A percentile compares a stretch with the other conserved stretches of the same genome.
Evolutionary conservation across 306 rosid genomes (phyloP).

Genomic region (Vigna unguiculata): DNA sequence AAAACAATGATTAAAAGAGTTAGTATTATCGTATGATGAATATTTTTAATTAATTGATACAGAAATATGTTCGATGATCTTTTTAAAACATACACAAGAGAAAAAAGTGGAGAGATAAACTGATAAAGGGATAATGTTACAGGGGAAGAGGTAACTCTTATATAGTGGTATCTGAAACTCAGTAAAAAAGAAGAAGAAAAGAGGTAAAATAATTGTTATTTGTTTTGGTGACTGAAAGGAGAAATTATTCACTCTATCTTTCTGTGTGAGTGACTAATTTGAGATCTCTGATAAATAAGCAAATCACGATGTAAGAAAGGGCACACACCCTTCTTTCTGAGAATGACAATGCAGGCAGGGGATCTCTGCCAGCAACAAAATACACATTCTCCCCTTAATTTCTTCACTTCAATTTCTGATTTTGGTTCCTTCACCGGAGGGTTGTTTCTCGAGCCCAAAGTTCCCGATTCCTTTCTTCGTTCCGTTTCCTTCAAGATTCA

Average conservation of each 20-base stretch:
- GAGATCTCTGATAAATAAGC: not conserved
- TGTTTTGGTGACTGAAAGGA: not conserved
- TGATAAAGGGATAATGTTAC: constrained; percentile 19
- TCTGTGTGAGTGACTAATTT: not conserved
- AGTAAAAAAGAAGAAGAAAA: not conserved
- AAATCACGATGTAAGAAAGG: not conserved
- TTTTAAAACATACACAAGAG: not conserved
- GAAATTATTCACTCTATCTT: not conserved
- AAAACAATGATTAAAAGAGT: too few species aligned
- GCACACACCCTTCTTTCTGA: not conserved
- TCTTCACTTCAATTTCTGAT: constrained; percentile 42
- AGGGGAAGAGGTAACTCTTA: not conserved
- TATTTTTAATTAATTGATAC: not conserved
- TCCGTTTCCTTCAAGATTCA: constrained; percentile 48
- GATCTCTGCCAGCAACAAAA: constrained; percentile 45
- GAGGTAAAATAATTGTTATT: not conserved
- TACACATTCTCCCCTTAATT: constrained; percentile 38
- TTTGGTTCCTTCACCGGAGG: constrained; percentile 55
- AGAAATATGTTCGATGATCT: too few species aligned
- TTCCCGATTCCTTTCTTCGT: constrained; percentile 61
- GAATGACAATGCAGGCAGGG: constrained; percentile 51
- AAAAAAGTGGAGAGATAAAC: constrained; percentile 1
- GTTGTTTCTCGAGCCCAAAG: constrained; percentile 71
- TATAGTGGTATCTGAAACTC: not conserved
- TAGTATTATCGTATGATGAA: not conserved